Evolutionary conservation across 768 basidiomycete genomes (phyloP).

Genomic region (Xerocomellus dryophilus): DNA sequence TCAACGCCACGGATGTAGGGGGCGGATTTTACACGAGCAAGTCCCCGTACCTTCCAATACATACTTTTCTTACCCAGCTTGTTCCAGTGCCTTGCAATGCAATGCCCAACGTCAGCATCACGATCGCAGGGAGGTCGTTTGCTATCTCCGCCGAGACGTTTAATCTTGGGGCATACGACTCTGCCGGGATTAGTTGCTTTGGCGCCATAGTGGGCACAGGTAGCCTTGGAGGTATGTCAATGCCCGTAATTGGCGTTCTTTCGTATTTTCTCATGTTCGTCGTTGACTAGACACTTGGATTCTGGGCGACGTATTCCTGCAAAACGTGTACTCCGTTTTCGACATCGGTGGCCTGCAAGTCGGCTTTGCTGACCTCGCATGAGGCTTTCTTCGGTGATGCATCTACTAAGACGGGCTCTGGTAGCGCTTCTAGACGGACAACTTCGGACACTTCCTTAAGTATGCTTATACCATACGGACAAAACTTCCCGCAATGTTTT

Average conservation of each 20-base stretch:
- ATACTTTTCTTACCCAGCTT: neutral
- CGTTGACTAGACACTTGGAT: conserved; percentile 31
- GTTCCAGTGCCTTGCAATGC: conserved; percentile 25
- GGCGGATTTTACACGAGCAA: conserved; percentile 38
- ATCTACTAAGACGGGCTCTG: neutral
- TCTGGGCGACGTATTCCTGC: conserved; percentile 41
- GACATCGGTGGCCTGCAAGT: conserved; percentile 38
- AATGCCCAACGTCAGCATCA: conserved; percentile 32
- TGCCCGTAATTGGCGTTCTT: neutral
- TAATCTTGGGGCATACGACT: conserved; percentile 36
- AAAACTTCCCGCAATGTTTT: neutral
- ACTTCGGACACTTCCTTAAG: neutral
- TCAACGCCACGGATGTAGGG: conserved; percentile 31
- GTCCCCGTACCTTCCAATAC: neutral
- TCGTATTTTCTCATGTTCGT: neutral
- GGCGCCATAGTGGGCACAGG: conserved; percentile 17
- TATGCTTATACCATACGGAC: neutral
- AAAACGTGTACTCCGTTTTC: conserved; percentile 46
- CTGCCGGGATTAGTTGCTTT: conserved; percentile 13
- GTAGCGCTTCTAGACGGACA: neutral
- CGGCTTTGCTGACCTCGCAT: conserved; percentile 39
- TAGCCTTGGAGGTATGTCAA: conserved; percentile 21
- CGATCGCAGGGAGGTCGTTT: conserved; percentile 34
- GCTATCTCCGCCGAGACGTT: conserved; percentile 29
- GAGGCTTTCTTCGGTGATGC: neutral